A percentile compares a stretch with the other conserved stretches of the same genome.
Evolutionary conservation across 805 yeast species (phyloP).

Genomic region (Metschnikowia lunata): DNA sequence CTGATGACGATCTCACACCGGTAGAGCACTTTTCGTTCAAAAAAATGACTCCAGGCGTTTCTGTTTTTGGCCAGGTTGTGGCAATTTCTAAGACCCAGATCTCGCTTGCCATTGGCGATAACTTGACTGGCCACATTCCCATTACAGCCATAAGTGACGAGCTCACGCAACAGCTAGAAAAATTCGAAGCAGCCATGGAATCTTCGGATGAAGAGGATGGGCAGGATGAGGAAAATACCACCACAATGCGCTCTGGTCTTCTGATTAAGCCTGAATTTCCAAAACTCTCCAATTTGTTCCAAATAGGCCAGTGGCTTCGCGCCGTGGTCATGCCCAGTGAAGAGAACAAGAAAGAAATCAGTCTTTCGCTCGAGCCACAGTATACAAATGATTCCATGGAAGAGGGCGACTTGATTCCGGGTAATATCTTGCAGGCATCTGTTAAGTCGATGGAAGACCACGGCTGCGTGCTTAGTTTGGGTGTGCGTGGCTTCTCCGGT

Average conservation of each 20-base stretch:
- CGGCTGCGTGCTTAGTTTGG: slow-evolving; percentile 75
- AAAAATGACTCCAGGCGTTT: slow-evolving; percentile 64
- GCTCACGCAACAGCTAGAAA: slow-evolving; percentile 54
- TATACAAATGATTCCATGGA: slow-evolving; percentile 58
- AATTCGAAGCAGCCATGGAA: slow-evolving; percentile 42
- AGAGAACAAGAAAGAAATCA: slow-evolving; percentile 57
- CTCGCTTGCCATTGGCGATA: slow-evolving; percentile 72
- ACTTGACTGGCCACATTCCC: slow-evolving; percentile 73
- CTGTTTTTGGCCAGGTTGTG: slow-evolving; percentile 71
- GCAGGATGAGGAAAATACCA: slow-evolving; percentile 26
- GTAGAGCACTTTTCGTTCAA: slow-evolving; percentile 63
- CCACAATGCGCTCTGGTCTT: slow-evolving; percentile 13
- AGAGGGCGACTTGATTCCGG: slow-evolving; percentile 60
- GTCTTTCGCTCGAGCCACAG: slow-evolving; percentile 70
- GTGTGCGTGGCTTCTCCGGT: slow-evolving; percentile 55
- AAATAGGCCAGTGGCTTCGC: slow-evolving; percentile 80
- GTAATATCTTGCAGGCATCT: slow-evolving; percentile 68
- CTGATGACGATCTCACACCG: slow-evolving; percentile 32
- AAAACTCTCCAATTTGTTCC: slow-evolving; percentile 48
- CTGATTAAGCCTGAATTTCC: slow-evolving; percentile 47
- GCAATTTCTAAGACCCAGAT: slow-evolving; percentile 60
- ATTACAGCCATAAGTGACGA: slow-evolving; percentile 67
- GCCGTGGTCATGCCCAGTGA: slow-evolving; percentile 64
- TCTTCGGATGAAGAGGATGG: slow-evolving; percentile 31
- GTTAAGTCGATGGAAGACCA: slow-evolving; percentile 86